These are phyloP conservation scores for Leucoagaricus sp. DNA, from an alignment of 1,284 basidiomycete genomes.

Conservation along the genomic window DNA sequence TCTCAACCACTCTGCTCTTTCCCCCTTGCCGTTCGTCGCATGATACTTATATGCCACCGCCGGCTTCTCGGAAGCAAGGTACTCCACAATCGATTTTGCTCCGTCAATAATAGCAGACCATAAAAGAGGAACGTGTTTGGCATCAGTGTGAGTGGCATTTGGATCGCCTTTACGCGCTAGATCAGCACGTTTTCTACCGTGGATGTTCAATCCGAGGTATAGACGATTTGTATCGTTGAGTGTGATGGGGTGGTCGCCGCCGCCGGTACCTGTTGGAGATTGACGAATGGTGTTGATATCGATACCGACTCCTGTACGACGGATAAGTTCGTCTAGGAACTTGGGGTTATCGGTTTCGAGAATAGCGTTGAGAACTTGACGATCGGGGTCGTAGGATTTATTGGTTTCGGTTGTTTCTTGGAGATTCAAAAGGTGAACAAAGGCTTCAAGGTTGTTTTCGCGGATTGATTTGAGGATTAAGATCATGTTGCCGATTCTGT, in stretches of 20 bases:
- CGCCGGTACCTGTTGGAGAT: conserved; percentile 19
- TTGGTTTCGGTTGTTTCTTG: conserved; percentile 35
- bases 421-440: conserved; percentile 46
- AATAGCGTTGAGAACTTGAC: conserved; percentile 27
- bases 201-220: conserved; percentile 59
- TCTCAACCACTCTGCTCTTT: conserved; percentile 38
- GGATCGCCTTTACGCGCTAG: conserved; percentile 50
- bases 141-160: conserved; percentile 28
- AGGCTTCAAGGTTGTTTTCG: conserved; percentile 51
- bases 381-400: conserved; percentile 22
- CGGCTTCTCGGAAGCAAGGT: conserved; percentile 44
- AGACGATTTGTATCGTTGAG: conserved; percentile 43
- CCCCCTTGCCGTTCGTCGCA: conserved; percentile 40
- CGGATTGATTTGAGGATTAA: conserved; percentile 38
- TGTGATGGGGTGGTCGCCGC: conserved; percentile 25
- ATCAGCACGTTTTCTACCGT: conserved; percentile 59
- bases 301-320: conserved; percentile 49
- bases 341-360: conserved; percentile 41
- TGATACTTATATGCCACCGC: conserved; percentile 45
- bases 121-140: conserved; percentile 32
- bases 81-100: conserved; percentile 43
- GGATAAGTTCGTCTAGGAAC: conserved; percentile 56
- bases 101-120: conserved; percentile 42
- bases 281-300: conserved; percentile 30
- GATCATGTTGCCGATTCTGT: conserved; percentile 10